A percentile compares a stretch with the other conserved stretches of the same genome.
phyloP scores from a whole-genome alignment of 2,329 filamentous ascomycete genomes.

The Neofusicoccum umdonicola region DNA sequence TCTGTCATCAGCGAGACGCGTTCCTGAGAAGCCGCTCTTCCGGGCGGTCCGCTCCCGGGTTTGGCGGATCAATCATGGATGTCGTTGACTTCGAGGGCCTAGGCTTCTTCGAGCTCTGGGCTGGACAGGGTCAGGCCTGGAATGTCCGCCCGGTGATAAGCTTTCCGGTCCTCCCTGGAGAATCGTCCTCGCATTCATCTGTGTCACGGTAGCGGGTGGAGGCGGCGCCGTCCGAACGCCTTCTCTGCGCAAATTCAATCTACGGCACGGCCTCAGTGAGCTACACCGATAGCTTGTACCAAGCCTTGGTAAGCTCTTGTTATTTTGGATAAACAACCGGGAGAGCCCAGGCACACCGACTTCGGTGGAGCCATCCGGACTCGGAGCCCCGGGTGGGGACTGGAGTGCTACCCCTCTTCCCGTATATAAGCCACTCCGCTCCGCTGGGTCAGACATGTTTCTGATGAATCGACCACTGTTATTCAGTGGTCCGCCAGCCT shows the following conservation, averaged over 20 bases:
- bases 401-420: neutral
- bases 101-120: conserved; percentile 2
- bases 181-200: too few species aligned
- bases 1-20: neutral
- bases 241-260: neutral
- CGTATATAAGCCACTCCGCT: neutral
- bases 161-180: neutral
- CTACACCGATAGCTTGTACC: neutral
- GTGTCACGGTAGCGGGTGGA: neutral
- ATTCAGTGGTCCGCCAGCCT: neutral
- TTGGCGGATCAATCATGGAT: neutral
- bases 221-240: neutral
- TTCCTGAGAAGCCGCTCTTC: neutral
- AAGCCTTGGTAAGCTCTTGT: too few species aligned
- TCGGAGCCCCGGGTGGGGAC: conserved; percentile 6
- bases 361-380: conserved; percentile 2
- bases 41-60: neutral
- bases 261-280: neutral
- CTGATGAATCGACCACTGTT: neutral
- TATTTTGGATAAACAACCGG: neutral
- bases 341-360: neutral
- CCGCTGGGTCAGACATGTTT: neutral
- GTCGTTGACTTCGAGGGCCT: neutral
- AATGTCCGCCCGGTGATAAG: neutral
- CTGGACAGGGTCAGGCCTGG: neutral